Percentiles rank a stretch among this genome's conserved stretches.
Conservation (phyloP, 1,284 basidiomycete genomes). For the Blastosporella zonata region DNA sequence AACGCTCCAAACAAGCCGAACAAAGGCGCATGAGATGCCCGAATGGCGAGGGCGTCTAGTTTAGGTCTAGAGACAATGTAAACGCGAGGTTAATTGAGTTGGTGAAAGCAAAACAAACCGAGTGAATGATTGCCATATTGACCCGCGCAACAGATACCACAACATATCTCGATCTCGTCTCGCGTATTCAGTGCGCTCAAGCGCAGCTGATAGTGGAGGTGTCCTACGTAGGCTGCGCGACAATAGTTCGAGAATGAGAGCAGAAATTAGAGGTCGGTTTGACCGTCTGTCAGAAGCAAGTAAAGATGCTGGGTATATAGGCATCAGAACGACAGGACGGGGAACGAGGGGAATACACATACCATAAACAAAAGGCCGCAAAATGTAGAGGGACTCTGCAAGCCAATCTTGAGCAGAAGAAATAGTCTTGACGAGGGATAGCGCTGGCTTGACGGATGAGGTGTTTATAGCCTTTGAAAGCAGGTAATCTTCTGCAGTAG, state of each 20-base stretch:
- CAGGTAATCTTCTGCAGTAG: conserved; percentile 70
- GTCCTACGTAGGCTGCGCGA: conserved; percentile 65
- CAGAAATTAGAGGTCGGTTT: conserved; percentile 52
- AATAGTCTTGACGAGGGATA: conserved; percentile 58
- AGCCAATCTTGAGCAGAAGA: conserved; percentile 68
- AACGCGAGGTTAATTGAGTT: conserved; percentile 1
- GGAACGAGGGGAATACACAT: background rate
- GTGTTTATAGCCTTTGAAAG: conserved; percentile 75
- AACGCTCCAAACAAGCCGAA: conserved; percentile 76
- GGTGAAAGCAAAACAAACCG: conserved; percentile 40
- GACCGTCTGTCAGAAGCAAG: conserved; percentile 37
- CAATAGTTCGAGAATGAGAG: conserved; percentile 61
- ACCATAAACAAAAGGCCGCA: conserved; percentile 77
- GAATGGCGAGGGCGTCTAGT: conserved; percentile 59
- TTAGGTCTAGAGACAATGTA: conserved; percentile 57
- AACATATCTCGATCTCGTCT: conserved; percentile 77
- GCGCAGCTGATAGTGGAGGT: conserved; percentile 54
- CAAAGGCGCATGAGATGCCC: conserved; percentile 63
- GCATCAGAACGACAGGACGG: conserved; percentile 11
- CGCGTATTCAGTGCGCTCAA: conserved; percentile 81
- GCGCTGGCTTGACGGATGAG: conserved; percentile 64
- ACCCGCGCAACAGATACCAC: conserved; percentile 86
- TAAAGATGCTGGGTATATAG: conserved; percentile 32
- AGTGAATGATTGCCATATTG: conserved; percentile 87
- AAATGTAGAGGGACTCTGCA: conserved; percentile 61